Conservation (phyloP, 1,284 basidiomycete species). For the Kalmanozyma brasiliensis region DNA sequence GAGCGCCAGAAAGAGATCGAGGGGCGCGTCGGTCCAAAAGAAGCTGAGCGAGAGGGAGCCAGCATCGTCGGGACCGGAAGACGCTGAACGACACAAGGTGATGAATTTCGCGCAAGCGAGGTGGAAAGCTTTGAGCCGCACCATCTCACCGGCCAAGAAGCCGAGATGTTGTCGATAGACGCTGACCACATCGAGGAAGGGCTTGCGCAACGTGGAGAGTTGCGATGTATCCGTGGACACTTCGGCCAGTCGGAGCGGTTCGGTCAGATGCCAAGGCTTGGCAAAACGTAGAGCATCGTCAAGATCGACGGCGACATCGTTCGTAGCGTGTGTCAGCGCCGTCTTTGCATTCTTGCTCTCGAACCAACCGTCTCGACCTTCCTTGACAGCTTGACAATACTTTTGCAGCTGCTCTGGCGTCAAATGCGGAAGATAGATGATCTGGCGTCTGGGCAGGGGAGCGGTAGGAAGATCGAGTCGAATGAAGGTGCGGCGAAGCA, state of each 20-base stretch:
- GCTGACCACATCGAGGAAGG: constrained; percentile 33
- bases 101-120: constrained; percentile 27
- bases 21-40: constrained; percentile 52
- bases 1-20: constrained; percentile 43
- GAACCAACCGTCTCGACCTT: constrained; percentile 29
- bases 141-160: constrained; percentile 37
- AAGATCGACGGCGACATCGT: constrained; percentile 17
- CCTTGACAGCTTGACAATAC: constrained; percentile 33
- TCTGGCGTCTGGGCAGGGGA: constrained; percentile 18
- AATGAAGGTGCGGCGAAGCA: constrained; percentile 39
- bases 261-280: constrained; percentile 27
- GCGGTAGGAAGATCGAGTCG: constrained; percentile 27
- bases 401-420: constrained; percentile 24
- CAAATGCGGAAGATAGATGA: constrained; percentile 38
- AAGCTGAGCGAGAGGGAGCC: constrained; percentile 34
- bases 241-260: constrained; percentile 13
- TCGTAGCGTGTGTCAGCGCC: constrained; percentile 14
- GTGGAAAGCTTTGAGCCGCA: constrained; percentile 52
- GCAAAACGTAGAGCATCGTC: constrained; percentile 13
- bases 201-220: constrained; percentile 22
- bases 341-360: constrained; percentile 11
- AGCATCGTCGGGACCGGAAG: neutral
- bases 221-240: constrained; percentile 16
- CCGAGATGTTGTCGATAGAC: constrained; percentile 48
- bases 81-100: neutral